Evolutionary conservation across 2,329 filamentous ascomycete species (phyloP).

Genomic region (Fusarium begoniae): DNA sequence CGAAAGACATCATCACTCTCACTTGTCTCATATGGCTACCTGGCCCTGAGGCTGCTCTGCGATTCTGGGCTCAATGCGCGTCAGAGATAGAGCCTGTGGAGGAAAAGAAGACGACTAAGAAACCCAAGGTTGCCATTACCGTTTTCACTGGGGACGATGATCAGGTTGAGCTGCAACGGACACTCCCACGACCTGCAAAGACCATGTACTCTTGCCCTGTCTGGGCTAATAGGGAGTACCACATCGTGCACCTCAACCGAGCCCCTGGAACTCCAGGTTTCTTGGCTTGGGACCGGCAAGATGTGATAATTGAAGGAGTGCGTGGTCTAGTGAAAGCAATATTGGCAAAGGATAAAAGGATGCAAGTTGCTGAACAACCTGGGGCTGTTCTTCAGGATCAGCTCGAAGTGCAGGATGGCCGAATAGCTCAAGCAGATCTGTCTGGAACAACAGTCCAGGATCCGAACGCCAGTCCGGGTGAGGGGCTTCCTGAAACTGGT

Average conservation of each 20-base stretch:
- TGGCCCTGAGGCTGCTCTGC: constrained; percentile 68
- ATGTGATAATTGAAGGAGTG: constrained; percentile 55
- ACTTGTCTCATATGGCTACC: constrained; percentile 73
- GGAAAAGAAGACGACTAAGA: constrained; percentile 38
- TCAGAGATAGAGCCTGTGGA: constrained; percentile 46
- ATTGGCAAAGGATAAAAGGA: constrained; percentile 49
- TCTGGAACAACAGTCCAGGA: constrained; percentile 43
- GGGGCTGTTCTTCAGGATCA: constrained; percentile 46
- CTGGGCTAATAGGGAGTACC: constrained; percentile 58
- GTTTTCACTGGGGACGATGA: constrained; percentile 54
- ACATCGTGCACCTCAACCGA: constrained; percentile 54
- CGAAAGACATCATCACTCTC: constrained; percentile 66
- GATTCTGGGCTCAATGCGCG: constrained; percentile 62
- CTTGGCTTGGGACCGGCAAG: constrained; percentile 59
- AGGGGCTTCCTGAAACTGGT: constrained; percentile 7
- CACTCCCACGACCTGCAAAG: constrained; percentile 37
- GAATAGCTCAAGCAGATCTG: constrained; percentile 35
- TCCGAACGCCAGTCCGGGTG: constrained; percentile 11
- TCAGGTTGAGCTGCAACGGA: constrained; percentile 19
- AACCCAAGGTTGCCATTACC: constrained; percentile 56
- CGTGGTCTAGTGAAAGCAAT: constrained; percentile 53
- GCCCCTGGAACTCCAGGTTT: constrained; percentile 54
- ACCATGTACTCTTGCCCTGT: constrained; percentile 55
- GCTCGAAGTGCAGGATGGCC: constrained; percentile 42
- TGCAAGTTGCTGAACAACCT: constrained; percentile 43